phyloP scores from a whole-genome alignment of 2,329 filamentous ascomycete genomes.

The Stenocarpella maydis region DNA sequence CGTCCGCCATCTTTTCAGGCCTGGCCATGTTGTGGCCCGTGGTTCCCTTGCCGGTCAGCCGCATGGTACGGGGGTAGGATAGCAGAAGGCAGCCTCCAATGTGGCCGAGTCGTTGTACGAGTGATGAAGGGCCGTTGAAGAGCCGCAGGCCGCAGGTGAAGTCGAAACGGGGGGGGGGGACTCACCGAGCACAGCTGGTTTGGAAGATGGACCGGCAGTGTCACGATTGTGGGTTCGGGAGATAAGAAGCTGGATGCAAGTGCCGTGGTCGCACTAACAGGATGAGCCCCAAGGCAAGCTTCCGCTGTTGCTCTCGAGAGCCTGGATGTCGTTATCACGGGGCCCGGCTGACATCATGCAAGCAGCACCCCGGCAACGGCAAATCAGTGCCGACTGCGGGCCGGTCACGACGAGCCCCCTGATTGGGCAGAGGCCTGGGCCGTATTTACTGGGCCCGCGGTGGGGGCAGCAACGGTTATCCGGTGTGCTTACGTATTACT shows the following conservation, averaged over 20 bases:
- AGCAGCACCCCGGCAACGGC: conserved; percentile 25
- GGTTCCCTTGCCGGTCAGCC: conserved; percentile 25
- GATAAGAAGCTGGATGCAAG: neutral
- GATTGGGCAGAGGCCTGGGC: neutral
- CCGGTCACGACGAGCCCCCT: conserved; percentile 1
- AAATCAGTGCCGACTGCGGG: conserved; percentile 10
- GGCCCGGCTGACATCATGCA: conserved; percentile 21
- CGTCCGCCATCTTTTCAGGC: conserved; percentile 53
- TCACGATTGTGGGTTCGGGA: neutral
- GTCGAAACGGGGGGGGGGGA: neutral
- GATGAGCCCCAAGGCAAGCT: neutral
- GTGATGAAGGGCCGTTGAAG: conserved; percentile 7
- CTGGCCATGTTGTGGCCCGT: conserved; percentile 28
- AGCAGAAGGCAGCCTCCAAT: neutral
- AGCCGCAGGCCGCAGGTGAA: neutral
- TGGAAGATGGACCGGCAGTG: conserved; percentile 2
- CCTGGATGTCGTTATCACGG: conserved; percentile 31
- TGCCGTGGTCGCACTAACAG: neutral
- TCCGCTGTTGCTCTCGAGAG: neutral
- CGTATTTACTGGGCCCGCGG: no score
- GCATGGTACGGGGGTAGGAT: conserved; percentile 5
- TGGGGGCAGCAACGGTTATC: no score
- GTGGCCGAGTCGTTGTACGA: neutral
- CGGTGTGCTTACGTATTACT: no score
- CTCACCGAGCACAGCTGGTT: neutral